A percentile compares a stretch with the other conserved stretches of the same genome.
Evolutionary conservation across 1,284 basidiomycete species (phyloP).

Genomic region (Heterobasidion parviporum): DNA sequence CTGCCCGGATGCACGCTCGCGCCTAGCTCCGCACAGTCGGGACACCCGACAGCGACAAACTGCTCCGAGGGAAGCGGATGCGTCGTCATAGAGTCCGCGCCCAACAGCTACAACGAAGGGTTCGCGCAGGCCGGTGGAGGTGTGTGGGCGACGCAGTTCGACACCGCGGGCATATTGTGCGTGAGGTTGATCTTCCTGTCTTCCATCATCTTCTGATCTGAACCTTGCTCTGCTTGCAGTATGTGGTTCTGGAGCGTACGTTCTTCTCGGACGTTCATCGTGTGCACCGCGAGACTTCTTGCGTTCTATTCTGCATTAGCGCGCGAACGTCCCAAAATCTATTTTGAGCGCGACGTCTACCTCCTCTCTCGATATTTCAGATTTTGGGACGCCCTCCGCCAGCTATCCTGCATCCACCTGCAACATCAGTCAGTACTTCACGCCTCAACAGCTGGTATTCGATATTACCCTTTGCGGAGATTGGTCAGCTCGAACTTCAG

Average conservation of each 20-base stretch:
- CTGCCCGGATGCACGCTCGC: conserved; percentile 23
- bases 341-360: conserved; percentile 28
- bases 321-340: conserved; percentile 34
- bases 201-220: conserved; percentile 1
- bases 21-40: conserved; percentile 18
- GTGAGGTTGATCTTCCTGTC: conserved; percentile 19
- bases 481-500: conserved; percentile 27
- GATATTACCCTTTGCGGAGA: conserved; percentile 52
- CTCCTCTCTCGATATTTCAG: conserved; percentile 38
- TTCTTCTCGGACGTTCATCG: not conserved
- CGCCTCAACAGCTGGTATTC: conserved; percentile 42
- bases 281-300: conserved; percentile 3
- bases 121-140: conserved; percentile 67
- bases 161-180: conserved; percentile 48
- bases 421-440: conserved; percentile 40
- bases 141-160: conserved; percentile 66
- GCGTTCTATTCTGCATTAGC: conserved; percentile 15
- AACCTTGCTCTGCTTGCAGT: conserved; percentile 15
- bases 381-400: conserved; percentile 49
- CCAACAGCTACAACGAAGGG: conserved; percentile 48
- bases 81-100: conserved; percentile 47
- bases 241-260: conserved; percentile 77
- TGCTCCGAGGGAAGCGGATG: conserved; percentile 54
- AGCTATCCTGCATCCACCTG: conserved; percentile 36
- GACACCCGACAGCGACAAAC: conserved; percentile 24